phyloP scores from a whole-genome alignment of 129 eudicot genomes.

The Tagetes patula region DNA sequence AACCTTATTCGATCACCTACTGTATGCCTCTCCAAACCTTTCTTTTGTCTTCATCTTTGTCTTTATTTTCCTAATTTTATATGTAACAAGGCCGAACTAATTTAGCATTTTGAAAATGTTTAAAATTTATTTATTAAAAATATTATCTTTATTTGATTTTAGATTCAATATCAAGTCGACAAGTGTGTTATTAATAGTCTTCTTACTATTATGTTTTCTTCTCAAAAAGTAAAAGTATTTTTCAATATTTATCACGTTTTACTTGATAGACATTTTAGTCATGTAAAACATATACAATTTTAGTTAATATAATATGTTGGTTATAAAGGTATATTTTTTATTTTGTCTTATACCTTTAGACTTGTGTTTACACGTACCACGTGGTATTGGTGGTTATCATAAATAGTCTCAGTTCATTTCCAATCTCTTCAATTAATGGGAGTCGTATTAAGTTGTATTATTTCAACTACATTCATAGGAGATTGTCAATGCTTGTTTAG shows the following conservation, averaged over 20 bases:
- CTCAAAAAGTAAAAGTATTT: neutral
- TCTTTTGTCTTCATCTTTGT: slow-evolving; percentile 18
- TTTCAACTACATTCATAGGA: too few species aligned
- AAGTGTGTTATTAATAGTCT: neutral
- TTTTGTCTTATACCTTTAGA: too few species aligned
- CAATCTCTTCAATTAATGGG: too few species aligned
- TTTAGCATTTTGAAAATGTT: neutral
- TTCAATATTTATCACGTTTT: neutral
- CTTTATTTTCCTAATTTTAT: neutral
- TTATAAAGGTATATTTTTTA: neutral
- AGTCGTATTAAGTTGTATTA: too few species aligned
- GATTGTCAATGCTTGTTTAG: too few species aligned
- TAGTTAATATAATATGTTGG: neutral
- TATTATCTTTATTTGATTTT: neutral
- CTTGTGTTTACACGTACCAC: too few species aligned
- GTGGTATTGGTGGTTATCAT: too few species aligned
- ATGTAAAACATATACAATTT: too few species aligned
- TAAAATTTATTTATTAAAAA: neutral
- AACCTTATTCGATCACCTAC: slow-evolving; percentile 21
- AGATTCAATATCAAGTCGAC: neutral
- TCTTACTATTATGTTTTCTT: neutral
- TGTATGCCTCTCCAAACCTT: slow-evolving; percentile 4
- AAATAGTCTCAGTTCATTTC: too few species aligned
- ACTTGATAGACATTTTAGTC: too few species aligned
- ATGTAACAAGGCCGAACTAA: neutral